Conservation (phyloP, 2,329 filamentous ascomycete genomes). For the Ceratocystis papillata region DNA sequence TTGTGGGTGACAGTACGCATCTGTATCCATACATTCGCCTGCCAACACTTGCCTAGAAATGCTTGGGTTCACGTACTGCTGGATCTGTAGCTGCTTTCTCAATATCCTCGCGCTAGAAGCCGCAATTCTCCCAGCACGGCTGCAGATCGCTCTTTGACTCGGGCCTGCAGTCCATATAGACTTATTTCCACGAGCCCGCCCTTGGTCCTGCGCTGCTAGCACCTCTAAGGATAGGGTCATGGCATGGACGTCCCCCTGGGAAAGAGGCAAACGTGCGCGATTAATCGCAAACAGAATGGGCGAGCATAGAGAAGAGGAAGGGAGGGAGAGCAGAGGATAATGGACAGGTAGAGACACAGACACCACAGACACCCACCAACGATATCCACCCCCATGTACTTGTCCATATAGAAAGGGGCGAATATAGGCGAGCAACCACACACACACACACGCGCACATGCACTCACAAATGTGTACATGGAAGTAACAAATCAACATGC, state of each 20-base stretch:
- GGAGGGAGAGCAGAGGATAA: neutral
- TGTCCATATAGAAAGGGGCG: neutral
- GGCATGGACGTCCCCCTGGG: neutral
- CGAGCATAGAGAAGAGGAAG: neutral
- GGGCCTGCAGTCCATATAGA: constrained; percentile 4
- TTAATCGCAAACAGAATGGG: neutral
- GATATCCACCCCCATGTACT: neutral
- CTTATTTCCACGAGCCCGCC: constrained; percentile 3
- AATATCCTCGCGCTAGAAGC: neutral
- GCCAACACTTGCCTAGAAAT: no score
- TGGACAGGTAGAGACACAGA: neutral
- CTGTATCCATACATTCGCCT: neutral
- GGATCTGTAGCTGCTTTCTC: no score
- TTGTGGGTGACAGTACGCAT: neutral
- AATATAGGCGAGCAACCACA: neutral
- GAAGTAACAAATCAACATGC: neutral
- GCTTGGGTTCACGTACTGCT: no score
- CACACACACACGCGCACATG: no score
- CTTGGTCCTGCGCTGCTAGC: constrained; percentile 2
- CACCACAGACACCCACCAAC: neutral
- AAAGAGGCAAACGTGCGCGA: constrained; percentile 8
- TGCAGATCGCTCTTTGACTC: neutral
- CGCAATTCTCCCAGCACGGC: neutral
- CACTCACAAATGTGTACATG: no score
- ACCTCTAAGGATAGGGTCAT: neutral